These are phyloP conservation scores for Filobasidium uniguttulatum DNA, from an alignment of 1,284 basidiomycete genomes.

Conservation along the genomic window DNA sequence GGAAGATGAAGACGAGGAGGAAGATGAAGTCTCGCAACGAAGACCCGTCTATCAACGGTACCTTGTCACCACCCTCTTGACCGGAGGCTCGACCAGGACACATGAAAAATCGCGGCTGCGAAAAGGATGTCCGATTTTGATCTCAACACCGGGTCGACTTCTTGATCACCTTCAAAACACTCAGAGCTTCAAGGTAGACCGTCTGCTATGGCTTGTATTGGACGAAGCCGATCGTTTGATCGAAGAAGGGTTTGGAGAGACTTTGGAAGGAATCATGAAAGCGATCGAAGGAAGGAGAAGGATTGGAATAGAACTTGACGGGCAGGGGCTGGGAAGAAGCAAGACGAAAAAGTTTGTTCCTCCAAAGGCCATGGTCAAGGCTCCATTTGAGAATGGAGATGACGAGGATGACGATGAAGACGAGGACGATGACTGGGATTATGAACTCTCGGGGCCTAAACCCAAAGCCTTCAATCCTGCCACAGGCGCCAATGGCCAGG, in stretches of 20 bases:
- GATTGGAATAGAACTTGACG: slow-evolving; percentile 56
- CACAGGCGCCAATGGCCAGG: not conserved
- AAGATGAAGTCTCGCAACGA: slow-evolving; percentile 40
- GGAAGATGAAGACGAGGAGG: slow-evolving; percentile 21
- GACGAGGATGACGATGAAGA: slow-evolving; percentile 12
- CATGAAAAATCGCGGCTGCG: slow-evolving; percentile 61
- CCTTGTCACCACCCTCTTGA: slow-evolving; percentile 85
- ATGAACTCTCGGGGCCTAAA: slow-evolving; percentile 11
- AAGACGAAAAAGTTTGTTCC: slow-evolving; percentile 6
- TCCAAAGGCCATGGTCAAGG: not conserved
- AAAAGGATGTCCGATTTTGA: slow-evolving; percentile 58
- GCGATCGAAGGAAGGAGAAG: slow-evolving; percentile 65
- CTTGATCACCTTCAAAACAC: slow-evolving; percentile 71
- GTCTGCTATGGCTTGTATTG: slow-evolving; percentile 87
- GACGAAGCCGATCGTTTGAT: slow-evolving; percentile 90
- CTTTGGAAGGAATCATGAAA: slow-evolving; percentile 65
- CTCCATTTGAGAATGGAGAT: slow-evolving; percentile 10
- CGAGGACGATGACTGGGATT: slow-evolving; percentile 13
- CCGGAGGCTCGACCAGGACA: slow-evolving; percentile 57
- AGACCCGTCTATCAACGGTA: slow-evolving; percentile 59
- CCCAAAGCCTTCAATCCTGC: not conserved
- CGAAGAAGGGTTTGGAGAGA: slow-evolving; percentile 55
- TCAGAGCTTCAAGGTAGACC: slow-evolving; percentile 74
- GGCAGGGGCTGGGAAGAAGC: slow-evolving; percentile 41
- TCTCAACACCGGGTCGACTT: slow-evolving; percentile 54